Evolutionary conservation across 2,329 filamentous ascomycete species (phyloP).

Genomic region (Chrysoporthe deuterocubensis): DNA sequence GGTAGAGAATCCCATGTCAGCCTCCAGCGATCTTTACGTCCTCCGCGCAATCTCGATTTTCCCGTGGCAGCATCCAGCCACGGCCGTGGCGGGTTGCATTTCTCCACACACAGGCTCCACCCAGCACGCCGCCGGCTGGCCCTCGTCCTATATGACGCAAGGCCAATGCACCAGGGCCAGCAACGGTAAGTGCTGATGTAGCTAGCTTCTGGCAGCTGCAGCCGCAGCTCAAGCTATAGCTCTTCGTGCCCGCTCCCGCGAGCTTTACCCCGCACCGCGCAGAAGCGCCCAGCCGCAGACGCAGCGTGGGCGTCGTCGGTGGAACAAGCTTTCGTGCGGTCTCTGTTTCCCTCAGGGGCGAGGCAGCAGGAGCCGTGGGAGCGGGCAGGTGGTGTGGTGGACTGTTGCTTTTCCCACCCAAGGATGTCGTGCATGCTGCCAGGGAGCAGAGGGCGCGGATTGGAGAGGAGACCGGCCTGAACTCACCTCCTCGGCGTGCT

Average conservation of each 20-base stretch:
- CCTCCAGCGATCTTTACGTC: not conserved
- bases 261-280: conserved; percentile 5
- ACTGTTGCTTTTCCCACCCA: not conserved
- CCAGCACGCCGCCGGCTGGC: no score
- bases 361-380: conserved; percentile 16
- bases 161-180: not conserved
- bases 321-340: no score
- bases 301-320: not conserved
- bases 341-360: no score
- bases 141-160: not conserved
- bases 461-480: not conserved
- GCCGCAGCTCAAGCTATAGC: not conserved
- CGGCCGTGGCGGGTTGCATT: not conserved
- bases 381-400: not conserved
- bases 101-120: conserved; percentile 4
- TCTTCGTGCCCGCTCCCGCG: not conserved
- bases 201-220: not conserved
- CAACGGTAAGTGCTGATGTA: not conserved
- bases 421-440: conserved; percentile 1
- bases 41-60: not conserved
- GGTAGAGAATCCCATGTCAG: conserved; percentile 13
- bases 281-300: conserved; percentile 9
- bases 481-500: conserved; percentile 84
- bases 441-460: no score
- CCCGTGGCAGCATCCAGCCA: not conserved